Base-by-base conservation (phyloP, 2,329 filamentous ascomycete genomes). In the Tolypocladium album region DNA sequence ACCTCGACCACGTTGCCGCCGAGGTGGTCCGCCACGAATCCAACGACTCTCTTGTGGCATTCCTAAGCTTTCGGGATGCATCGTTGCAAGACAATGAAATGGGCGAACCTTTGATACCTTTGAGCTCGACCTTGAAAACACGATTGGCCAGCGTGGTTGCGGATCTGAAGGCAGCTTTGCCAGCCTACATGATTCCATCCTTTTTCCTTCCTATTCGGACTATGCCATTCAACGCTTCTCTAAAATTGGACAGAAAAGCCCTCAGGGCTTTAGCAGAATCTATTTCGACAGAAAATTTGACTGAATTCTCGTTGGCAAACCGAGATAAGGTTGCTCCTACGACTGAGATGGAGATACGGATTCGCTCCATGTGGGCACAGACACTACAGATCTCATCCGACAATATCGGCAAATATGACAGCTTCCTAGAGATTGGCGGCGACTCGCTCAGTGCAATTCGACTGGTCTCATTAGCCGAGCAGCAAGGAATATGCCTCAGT, bases 361-460 rank as follows among this genome's bases (percentile, higher is more conserved):
- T 63, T 5, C 61, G 61, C 4, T 24, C 34, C 7, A 50, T 63
- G 4, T 63, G 61, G 61, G 60, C 60, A 3, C 56, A 57, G 9
- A 58, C 61, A 3, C 45, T 61, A 0, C 59, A 55, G 1, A 50
- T 63, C 31, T 13, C 60, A 3, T 34, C 53, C 36, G 42, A 60
- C 1, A 58, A 55, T 1, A 75, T 79, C 27, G 70, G 72, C 9
- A 61, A 68, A 4, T 62, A 65, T 6, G 63, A 67, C 40, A 65
- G 63, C 56, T 70, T 71, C 61, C 67, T 71, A 39, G 52, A 59
- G 3, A 62, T 71, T 3, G 69, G 69, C 2, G 69, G 69, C 11
- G 67, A 69, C 31, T 71, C 68, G 1, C 63, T 70, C 15, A 60
- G 61, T 0, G 67, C 68, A 1, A 70, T 70, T 24, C 58, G 62